Conservation (phyloP, 768 basidiomycete genomes). For the Sistotremastrum niveocremeum region DNA sequence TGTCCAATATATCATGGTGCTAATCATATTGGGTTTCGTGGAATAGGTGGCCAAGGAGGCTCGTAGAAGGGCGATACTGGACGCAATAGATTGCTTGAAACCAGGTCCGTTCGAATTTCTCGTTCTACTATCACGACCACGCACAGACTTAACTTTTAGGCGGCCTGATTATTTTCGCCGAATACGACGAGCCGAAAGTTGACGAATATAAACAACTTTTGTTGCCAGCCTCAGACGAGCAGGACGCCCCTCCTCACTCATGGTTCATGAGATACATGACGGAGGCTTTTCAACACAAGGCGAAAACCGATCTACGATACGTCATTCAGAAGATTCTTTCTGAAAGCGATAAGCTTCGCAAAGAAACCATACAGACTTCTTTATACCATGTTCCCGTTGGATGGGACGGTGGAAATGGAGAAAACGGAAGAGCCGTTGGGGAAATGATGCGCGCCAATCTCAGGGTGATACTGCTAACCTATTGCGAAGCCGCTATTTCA, state of each 20-base stretch:
- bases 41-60: not conserved
- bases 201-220: slow-evolving; percentile 8
- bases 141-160: slow-evolving; percentile 5
- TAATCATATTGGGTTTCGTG: too few species aligned
- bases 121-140: not conserved
- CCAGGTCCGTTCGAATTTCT: slow-evolving; percentile 7
- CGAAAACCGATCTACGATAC: too few species aligned
- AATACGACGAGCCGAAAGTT: slow-evolving; percentile 11
- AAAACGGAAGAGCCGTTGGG: too few species aligned
- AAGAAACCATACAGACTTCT: too few species aligned
- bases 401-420: too few species aligned
- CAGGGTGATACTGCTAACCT: too few species aligned
- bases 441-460: too few species aligned
- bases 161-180: slow-evolving; percentile 13
- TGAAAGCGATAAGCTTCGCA: too few species aligned
- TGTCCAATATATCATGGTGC: too few species aligned
- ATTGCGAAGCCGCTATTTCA: too few species aligned
- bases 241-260: slow-evolving; percentile 7
- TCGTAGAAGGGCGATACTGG: slow-evolving; percentile 6
- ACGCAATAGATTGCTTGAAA: slow-evolving; percentile 9
- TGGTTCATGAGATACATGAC: slow-evolving; percentile 14
- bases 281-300: not conserved
- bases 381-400: too few species aligned
- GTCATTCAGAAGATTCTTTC: too few species aligned
- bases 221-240: slow-evolving; percentile 1